These are phyloP conservation scores for Scorias spongiosa DNA, from an alignment of 2,329 filamentous ascomycete genomes.

Conservation along the genomic window DNA sequence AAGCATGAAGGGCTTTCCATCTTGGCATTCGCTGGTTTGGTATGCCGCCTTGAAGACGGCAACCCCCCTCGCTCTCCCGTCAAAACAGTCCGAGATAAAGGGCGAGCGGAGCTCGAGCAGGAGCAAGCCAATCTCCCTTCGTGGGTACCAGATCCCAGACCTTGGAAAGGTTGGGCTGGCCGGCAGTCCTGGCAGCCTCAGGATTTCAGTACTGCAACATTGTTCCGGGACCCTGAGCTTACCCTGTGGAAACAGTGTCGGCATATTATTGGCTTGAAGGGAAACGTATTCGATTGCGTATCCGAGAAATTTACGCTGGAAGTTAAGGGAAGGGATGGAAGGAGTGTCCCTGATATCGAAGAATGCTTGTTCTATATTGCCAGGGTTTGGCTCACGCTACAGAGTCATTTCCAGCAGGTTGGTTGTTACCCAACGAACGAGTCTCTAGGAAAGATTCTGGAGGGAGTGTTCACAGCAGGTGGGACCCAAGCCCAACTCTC, in stretches of 20 bases:
- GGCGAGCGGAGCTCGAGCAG: not conserved
- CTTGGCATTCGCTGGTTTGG: not conserved
- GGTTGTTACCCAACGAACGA: not conserved
- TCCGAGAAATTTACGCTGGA: not conserved
- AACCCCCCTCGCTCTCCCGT: not conserved
- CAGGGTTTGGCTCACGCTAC: not conserved
- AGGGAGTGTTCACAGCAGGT: not conserved
- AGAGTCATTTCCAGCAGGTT: not conserved
- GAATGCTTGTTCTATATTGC: not conserved
- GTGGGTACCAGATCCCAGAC: not conserved
- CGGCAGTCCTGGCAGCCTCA: not conserved
- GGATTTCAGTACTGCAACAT: not conserved
- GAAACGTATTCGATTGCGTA: not conserved
- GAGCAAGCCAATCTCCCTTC: not conserved
- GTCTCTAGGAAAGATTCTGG: not conserved
- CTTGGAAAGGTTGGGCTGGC: not conserved
- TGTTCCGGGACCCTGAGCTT: not conserved
- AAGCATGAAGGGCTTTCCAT: not conserved
- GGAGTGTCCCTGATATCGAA: not conserved
- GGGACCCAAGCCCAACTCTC: not conserved
- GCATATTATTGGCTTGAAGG: not conserved
- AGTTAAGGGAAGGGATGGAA: not conserved
- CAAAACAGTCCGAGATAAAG: not conserved
- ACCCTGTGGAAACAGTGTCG: not conserved
- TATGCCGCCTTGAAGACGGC: not conserved